Evolutionary conservation across 169 alveolate species (phyloP).

Genomic region (Plasmodium yoelii): DNA sequence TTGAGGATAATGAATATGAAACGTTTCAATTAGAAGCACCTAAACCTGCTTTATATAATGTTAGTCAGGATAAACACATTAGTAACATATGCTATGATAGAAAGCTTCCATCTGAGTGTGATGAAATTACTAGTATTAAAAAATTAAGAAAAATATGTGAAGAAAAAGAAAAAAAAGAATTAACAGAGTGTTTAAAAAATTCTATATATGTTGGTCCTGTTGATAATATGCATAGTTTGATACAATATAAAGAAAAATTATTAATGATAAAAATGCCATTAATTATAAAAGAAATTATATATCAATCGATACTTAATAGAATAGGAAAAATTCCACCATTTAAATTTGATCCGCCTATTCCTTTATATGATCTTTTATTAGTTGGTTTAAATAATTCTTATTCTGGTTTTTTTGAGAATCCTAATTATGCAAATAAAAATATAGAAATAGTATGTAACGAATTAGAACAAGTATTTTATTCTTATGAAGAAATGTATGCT

Average conservation of each 20-base stretch:
- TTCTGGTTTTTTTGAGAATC: conserved; percentile 62
- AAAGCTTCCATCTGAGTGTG: conserved; percentile 26
- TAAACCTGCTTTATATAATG: conserved; percentile 32
- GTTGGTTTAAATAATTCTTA: conserved; percentile 71
- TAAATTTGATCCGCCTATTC: conserved; percentile 78
- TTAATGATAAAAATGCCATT: conserved; percentile 80
- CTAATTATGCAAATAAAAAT: conserved; percentile 32
- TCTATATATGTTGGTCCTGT: conserved; percentile 85
- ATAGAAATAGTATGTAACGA: conserved; percentile 50
- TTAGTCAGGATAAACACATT: conserved; percentile 22
- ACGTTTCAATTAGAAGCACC: conserved; percentile 32
- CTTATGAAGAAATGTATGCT: conserved; percentile 67
- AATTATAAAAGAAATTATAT: conserved; percentile 74
- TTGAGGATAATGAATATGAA: conserved; percentile 50
- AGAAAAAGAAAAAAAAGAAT: conserved; percentile 71
- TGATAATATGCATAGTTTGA: conserved; percentile 79
- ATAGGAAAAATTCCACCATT: conserved; percentile 83
- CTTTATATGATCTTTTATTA: conserved; percentile 77
- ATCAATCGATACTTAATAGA: conserved; percentile 83
- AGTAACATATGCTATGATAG: conserved; percentile 40
- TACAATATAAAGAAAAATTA: conserved; percentile 82
- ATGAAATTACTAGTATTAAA: conserved; percentile 33
- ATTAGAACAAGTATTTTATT: conserved; percentile 31
- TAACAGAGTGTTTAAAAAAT: conserved; percentile 78
- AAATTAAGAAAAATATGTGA: conserved; percentile 58